These are phyloP conservation scores for Suillus decipiens DNA, from an alignment of 768 basidiomycete genomes.

Conservation along the genomic window DNA sequence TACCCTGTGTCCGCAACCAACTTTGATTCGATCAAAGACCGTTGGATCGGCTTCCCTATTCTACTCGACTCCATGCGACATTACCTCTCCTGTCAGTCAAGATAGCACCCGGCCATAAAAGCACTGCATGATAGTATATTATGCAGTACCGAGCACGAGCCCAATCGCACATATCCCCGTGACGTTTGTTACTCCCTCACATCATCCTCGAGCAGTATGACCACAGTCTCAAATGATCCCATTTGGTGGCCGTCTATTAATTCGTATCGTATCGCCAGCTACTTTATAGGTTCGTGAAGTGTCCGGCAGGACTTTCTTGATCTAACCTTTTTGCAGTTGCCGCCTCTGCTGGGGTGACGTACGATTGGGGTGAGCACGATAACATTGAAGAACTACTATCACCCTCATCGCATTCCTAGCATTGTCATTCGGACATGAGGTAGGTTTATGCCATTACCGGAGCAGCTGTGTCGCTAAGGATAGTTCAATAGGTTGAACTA, in stretches of 20 bases:
- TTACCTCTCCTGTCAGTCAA: background rate
- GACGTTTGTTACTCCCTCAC: background rate
- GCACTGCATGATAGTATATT: background rate
- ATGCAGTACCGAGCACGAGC: background rate
- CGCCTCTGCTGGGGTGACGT: background rate
- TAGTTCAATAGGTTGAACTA: background rate
- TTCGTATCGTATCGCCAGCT: background rate
- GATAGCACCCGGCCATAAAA: background rate
- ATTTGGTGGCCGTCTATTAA: background rate
- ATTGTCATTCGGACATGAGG: background rate
- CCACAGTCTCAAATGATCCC: background rate
- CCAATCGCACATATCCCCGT: background rate
- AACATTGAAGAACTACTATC: no score
- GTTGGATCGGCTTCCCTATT: background rate
- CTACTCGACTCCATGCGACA: background rate
- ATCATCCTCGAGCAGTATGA: background rate
- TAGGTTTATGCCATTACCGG: background rate
- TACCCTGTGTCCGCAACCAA: background rate
- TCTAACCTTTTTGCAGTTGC: background rate
- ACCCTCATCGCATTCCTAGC: background rate
- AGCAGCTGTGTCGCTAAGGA: background rate
- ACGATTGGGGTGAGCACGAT: slow-evolving; percentile 1
- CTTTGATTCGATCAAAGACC: background rate
- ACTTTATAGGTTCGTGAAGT: background rate
- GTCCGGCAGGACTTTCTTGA: background rate